These are phyloP conservation scores for Hansenula sp. DNA, from an alignment of 1,139 yeast species.

Conservation along the genomic window DNA sequence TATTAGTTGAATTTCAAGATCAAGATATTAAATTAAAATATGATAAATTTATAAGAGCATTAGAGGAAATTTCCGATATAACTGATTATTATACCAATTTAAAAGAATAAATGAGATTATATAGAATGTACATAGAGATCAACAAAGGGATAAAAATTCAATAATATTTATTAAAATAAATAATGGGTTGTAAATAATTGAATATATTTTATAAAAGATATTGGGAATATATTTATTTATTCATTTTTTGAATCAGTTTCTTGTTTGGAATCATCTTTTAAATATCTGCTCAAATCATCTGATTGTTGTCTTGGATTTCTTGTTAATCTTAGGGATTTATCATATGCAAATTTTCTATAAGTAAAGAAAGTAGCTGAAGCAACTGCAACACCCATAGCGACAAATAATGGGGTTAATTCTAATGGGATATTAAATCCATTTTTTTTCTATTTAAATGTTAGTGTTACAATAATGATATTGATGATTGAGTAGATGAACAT, in stretches of 20 bases:
- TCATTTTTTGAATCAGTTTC: neutral
- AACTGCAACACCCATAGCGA: slow-evolving; percentile 63
- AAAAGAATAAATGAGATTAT: slow-evolving; percentile 11
- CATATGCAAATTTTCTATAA: slow-evolving; percentile 67
- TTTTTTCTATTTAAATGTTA: slow-evolving; percentile 25
- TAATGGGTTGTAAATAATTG: too few relatives aligned
- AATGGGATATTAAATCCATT: slow-evolving; percentile 48
- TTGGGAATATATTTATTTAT: neutral
- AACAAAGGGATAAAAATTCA: too few relatives aligned
- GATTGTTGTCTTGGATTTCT: slow-evolving; percentile 54
- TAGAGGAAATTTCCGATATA: slow-evolving; percentile 80
- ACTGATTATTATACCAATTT: slow-evolving; percentile 66
- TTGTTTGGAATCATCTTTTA: slow-evolving; percentile 10
- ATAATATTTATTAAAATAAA: too few relatives aligned
- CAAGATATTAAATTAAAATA: slow-evolving; percentile 49
- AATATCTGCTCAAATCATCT: slow-evolving; percentile 51
- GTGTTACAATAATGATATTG: too few relatives aligned
- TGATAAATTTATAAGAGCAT: slow-evolving; percentile 52
- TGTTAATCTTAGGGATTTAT: slow-evolving; percentile 65
- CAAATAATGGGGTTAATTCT: slow-evolving; percentile 71
- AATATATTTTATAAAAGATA: neutral
- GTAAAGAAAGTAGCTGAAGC: slow-evolving; percentile 66
- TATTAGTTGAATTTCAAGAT: slow-evolving; percentile 49
- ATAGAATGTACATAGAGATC: neutral
- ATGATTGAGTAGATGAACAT: too few relatives aligned